Evolutionary conservation across 306 rosid species (phyloP), one percentile per base, ranked within the genome.

Genomic region (Malus fusca): DNA sequence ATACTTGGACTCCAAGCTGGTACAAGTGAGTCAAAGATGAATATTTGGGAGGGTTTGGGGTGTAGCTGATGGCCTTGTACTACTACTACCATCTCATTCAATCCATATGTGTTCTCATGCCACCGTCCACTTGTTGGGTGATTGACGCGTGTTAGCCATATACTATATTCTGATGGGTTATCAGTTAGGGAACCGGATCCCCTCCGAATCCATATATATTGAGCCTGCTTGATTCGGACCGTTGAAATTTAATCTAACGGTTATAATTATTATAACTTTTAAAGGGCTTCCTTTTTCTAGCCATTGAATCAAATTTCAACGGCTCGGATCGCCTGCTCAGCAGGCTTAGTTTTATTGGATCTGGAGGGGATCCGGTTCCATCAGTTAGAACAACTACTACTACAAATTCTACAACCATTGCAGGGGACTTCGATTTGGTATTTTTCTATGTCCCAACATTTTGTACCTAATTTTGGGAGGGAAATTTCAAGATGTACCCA

Each of bases 71-170:
- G 17, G 46, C 44, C 69, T 43, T 44, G 59, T 30, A 62, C 58
- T 7, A 42, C 66, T 5, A 17, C 21, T 2, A 26, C 28, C 28
- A 2, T 26, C 28, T 26, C 28, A 26, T 26, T 26, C 28, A 64
- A 59, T 68, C 68, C 68, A 19, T 3, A 13, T 73, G 11, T 25
- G 44, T 60, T 60, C 58, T 18, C 77, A 19, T 43, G 28, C 69
- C 60, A 75, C 96, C 96, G 92, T 72, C 95, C 43, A 77, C 21
- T 15, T 25, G 37, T 53, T 70, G n/a, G 48, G 64, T 37, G 42
- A 1, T 17, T 71, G 88, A 79, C 86, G 88, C 72, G 71, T 75
- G 79, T 78, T 40, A 8, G 6, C 14, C 56, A 72, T 30, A 14
- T 66, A 22, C 70, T 11, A 11, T 14, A 1, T 26, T 58, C 19